phyloP scores from a whole-genome alignment of 2,329 filamentous ascomycete species.

The Phoma herbarum region DNA sequence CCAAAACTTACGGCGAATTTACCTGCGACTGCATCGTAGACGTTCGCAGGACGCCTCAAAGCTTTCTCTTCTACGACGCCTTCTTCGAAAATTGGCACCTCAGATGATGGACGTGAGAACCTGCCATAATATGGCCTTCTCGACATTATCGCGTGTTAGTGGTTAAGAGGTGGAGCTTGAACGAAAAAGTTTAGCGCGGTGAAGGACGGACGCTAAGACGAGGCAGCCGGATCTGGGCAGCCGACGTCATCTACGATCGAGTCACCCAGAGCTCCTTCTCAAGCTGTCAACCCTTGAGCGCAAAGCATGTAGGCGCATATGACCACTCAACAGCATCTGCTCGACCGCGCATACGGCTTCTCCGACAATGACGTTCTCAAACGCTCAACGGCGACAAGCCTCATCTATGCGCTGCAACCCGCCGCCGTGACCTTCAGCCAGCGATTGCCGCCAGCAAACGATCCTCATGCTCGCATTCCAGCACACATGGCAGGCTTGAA shows the following conservation, averaged over 20 bases:
- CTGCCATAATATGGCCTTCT: constrained; percentile 10
- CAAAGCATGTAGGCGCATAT: constrained; percentile 52
- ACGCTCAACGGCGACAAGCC: constrained; percentile 69
- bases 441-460: constrained; percentile 54
- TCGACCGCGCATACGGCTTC: constrained; percentile 78
- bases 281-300: constrained; percentile 15
- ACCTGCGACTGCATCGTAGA: constrained; percentile 81
- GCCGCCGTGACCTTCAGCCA: constrained; percentile 76
- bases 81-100: constrained; percentile 25
- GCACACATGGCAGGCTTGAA: constrained; percentile 84
- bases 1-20: not conserved
- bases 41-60: constrained; percentile 58
- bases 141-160: constrained; percentile 16
- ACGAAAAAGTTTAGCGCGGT: constrained; percentile 19
- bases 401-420: constrained; percentile 74
- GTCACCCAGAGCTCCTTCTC: constrained; percentile 5
- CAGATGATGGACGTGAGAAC: constrained; percentile 23
- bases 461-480: constrained; percentile 53
- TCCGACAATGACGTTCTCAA: constrained; percentile 68
- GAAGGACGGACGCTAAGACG: constrained; percentile 10
- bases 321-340: constrained; percentile 64
- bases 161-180: constrained; percentile 9
- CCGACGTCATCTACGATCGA: constrained; percentile 29
- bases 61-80: constrained; percentile 8
- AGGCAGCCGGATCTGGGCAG: not conserved